Evolutionary conservation across 129 eudicot species (phyloP), one percentile per base, ranked within the genome.

Genomic region (Tagetes patula): DNA sequence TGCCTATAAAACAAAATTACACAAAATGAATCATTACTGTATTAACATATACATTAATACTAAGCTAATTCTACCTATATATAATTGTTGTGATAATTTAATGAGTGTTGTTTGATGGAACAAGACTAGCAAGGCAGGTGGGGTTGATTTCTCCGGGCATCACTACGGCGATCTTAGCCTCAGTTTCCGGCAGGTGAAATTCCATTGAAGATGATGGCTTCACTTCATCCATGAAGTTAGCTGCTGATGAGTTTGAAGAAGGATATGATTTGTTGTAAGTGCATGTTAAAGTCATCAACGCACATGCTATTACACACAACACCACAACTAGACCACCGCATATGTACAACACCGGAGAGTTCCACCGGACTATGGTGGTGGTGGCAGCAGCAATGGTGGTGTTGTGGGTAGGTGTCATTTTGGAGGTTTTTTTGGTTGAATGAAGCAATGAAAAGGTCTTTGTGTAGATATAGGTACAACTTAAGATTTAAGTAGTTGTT

Each of bases 231-330:
- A 13, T 55, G 4, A 71, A 30, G 11, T 12, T 71, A 34, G 42
- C 61, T 40, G 53, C 61, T 40, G 53, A 30, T 40, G 60, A 69
- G 8, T 69, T 11, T 11, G 60, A 69, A 32, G 41, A 67, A 67
- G 58, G 10, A 46, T 67, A 36, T 46, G 64, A n/a, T 3, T 39
- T 70, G 65, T 53, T 70, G 75, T 50, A 38, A 38, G 75, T 52
- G 12, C 75, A 70, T 53, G 75, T 33, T 53, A 70, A 39, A 10
- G 49, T 4, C 49, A 70, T 20, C 63, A 70, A 70, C 4, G 65
- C 75, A 50, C 50, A 70, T 38, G 75, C 37, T 53, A 53, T 70
- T 70, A 53, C 65, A 53, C 75, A 14, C 49, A 70, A 14, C 9
- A 70, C 11, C 64, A 70, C 7, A 38, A 11, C 30, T 4, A 70